Evolutionary conservation across 169 alveolate genomes (phyloP), one percentile per base, ranked within the genome.

Genomic region (Amoebophrya sp.): DNA sequence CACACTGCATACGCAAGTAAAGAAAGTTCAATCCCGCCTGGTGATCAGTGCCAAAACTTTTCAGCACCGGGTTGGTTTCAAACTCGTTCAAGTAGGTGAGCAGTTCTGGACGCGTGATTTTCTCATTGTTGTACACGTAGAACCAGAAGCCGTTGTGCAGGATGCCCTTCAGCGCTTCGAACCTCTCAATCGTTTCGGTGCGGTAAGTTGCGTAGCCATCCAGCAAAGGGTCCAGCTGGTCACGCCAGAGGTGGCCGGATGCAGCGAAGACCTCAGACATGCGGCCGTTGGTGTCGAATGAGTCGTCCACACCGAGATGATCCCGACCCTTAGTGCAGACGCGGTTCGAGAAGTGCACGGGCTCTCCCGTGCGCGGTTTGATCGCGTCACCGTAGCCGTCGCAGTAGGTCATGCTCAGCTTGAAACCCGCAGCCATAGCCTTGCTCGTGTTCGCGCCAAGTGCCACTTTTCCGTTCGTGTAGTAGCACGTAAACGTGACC

Each of bases 91-190:
- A 26, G 83, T 65, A 65, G 39, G 2, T 1, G 83, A 65, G 83
- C 83, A 65, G 83, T 0, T 6, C 83, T 36, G 2, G 3, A 6
- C 83, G 83, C 10, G 12, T 0, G 36, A 65, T 6, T 18, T 65
- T 29, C 38, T 18, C 26, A 36, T 65, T 65, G 83, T 65, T 65
- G 83, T 65, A 65, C 33, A 65, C 83, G 83, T 65, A 65, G 83
- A 26, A 65, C 83, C 83, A 65, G 83, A 65, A 65, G 36, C 83
- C 83, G 83, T 65, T 65, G 83, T 65, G 83, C 83, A 65, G n/a
- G n/a, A 65, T 65, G 33, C 83, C 83, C 83, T 65, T 65, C 26
- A 26, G 18, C 83, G 83, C 83, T 26, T 65, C 83, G 83, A 65
- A 65, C 2, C 33, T 6, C 33, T 29, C 83, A 18, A 65, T 36